phyloP scores from a whole-genome alignment of 495 filamentous ascomycete genomes.

The Tuber magnatum region DNA sequence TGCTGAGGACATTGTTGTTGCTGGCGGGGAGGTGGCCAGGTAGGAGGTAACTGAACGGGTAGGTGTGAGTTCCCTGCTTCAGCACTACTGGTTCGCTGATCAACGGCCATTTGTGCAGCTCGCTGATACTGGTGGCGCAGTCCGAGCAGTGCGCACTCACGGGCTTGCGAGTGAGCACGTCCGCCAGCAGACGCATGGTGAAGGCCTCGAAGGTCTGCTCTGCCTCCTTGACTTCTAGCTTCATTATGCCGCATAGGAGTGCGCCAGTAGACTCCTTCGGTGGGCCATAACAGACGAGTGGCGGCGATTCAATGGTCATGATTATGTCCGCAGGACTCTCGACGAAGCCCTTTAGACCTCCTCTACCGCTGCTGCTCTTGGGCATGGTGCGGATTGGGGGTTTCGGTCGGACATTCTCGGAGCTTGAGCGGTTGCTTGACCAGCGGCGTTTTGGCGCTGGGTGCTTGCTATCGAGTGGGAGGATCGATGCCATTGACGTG shows the following conservation, averaged over 20 bases:
- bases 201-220: constrained; percentile 61
- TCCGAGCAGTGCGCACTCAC: constrained; percentile 68
- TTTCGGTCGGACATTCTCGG: constrained; percentile 21
- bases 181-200: constrained; percentile 59
- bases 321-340: constrained; percentile 15
- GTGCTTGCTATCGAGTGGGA: constrained; percentile 24
- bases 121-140: constrained; percentile 61
- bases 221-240: constrained; percentile 55
- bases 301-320: constrained; percentile 84
- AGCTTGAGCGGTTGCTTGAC: constrained; percentile 23
- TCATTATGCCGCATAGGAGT: constrained; percentile 76
- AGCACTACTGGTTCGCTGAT: constrained; percentile 60
- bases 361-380: constrained; percentile 2
- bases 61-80: constrained; percentile 60
- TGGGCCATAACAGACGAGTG: constrained; percentile 72
- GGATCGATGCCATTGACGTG: constrained; percentile 26
- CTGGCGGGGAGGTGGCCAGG: constrained; percentile 79
- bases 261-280: constrained; percentile 73
- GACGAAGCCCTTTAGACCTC: constrained; percentile 9
- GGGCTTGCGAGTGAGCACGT: constrained; percentile 67
- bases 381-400: constrained; percentile 20
- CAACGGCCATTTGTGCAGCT: constrained; percentile 72
- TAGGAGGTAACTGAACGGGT: constrained; percentile 87
- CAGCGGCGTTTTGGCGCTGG: constrained; percentile 19
- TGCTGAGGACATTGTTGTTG: constrained; percentile 62